Evolutionary conservation across 495 filamentous ascomycete genomes (phyloP).

Genomic region (Neurospora tetrasperma): DNA sequence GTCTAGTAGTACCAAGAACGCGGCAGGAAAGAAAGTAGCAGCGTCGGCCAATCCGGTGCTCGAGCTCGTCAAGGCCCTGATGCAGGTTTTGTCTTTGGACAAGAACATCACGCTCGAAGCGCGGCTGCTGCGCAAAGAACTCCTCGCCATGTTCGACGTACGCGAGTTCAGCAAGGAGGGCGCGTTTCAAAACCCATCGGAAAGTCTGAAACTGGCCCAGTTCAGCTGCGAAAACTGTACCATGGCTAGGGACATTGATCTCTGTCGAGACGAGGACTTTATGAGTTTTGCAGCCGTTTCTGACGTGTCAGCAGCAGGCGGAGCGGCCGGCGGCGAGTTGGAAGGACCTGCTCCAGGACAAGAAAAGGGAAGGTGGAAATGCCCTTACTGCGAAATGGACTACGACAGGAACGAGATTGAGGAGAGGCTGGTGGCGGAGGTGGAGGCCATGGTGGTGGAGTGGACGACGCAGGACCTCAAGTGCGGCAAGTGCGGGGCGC

Average conservation of each 20-base stretch:
- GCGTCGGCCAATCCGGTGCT: conserved; percentile 65
- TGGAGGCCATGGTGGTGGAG: conserved; percentile 61
- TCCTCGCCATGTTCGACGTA: conserved; percentile 82
- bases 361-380: conserved; percentile 56
- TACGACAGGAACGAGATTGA: conserved; percentile 71
- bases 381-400: conserved; percentile 63
- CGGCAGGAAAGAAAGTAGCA: conserved; percentile 10
- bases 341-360: conserved; percentile 11
- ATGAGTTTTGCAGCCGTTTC: conserved; percentile 32
- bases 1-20: background rate
- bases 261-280: conserved; percentile 86
- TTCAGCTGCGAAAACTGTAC: conserved; percentile 82
- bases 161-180: conserved; percentile 87
- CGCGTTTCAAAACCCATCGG: conserved; percentile 75
- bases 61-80: conserved; percentile 81
- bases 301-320: background rate
- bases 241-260: conserved; percentile 75
- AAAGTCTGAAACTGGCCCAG: conserved; percentile 59
- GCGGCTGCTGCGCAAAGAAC: conserved; percentile 74
- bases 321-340: conserved; percentile 8
- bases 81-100: conserved; percentile 82
- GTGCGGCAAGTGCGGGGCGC: conserved; percentile 55
- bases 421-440: conserved; percentile 67
- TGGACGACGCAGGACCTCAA: conserved; percentile 90
- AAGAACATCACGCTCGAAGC: conserved; percentile 80